Conservation (phyloP, 2,329 filamentous ascomycete species). For the Bipolaris sorokiniana region DNA sequence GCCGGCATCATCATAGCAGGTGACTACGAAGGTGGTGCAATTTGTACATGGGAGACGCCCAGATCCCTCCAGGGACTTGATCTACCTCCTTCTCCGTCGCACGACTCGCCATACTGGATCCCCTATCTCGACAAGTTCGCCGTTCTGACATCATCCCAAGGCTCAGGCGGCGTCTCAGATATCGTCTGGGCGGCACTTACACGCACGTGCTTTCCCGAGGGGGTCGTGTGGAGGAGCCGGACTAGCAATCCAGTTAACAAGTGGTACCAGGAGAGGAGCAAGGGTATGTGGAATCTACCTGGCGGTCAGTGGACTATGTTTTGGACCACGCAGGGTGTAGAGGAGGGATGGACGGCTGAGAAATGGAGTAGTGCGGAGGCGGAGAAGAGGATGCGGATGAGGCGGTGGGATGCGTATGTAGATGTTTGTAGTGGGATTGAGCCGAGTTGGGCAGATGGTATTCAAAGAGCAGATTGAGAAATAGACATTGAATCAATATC, state of each 20-base stretch:
- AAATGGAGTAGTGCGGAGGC: constrained; percentile 49
- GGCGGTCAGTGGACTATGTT: constrained; percentile 97
- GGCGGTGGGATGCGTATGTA: constrained; percentile 57
- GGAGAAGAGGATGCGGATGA: constrained; percentile 50
- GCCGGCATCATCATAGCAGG: constrained; percentile 94
- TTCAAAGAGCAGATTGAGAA: constrained; percentile 17
- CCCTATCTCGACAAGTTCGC: constrained; percentile 98
- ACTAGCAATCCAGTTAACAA: constrained; percentile 96
- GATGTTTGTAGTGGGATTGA: constrained; percentile 55
- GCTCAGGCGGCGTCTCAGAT: constrained; percentile 89
- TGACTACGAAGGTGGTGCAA: constrained; percentile 93
- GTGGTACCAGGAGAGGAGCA: constrained; percentile 95
- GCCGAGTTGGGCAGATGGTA: constrained; percentile 58
- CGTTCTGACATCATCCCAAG: constrained; percentile 85
- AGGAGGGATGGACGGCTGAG: constrained; percentile 61
- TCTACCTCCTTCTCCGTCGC: constrained; percentile 1
- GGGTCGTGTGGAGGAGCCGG: constrained; percentile 90
- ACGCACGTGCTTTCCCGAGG: constrained; percentile 81
- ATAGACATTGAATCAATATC: too few species aligned
- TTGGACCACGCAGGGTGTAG: constrained; percentile 78
- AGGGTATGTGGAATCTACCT: constrained; percentile 80
- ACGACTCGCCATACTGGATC: constrained; percentile 65
- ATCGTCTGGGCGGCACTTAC: constrained; percentile 98
- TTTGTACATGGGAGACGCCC: constrained; percentile 91
- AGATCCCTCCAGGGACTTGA: constrained; percentile 54